Evolutionary conservation across 225 moss, liverwort and hornwort species (phyloP), one percentile per base, ranked within the genome.

Genomic region (Neckera pumila): DNA sequence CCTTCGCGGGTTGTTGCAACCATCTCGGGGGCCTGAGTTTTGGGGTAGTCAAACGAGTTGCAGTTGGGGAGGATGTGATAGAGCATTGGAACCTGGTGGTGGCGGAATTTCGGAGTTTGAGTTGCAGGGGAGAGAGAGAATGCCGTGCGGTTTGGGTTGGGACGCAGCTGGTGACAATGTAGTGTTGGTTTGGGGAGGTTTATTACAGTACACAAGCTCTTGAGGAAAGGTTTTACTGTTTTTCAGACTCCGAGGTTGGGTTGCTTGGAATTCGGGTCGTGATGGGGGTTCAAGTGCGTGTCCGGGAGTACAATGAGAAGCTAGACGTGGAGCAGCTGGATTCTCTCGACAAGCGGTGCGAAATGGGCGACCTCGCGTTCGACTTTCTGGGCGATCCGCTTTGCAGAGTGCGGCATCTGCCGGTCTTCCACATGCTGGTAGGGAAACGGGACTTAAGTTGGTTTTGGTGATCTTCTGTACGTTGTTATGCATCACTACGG

Each of bases 341-440:
- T 25, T 95, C 89, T 22, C 92, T 97, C 17, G 98, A 98, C 90
- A 85, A 90, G 14, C 91, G 89, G 64, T 97, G 97, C 71, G 97
- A 98, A 86, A 93, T 95, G 82, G 96, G 96, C 30, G 88, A 93
- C 43, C 93, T 98, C 26, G 87, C 95, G 33, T 93, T 95, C 85
- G 97, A 98, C 88, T 87, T 95, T 40, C 92, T 96, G 40, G 98
- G 98, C 62, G 98, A 98, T 94, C 98, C 98, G 12, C 94, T 98
- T 20, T 96, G 95, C 70, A 93, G 97, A 65, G 97, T 98, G 81
- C 95, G 97, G 30, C 95, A 98, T 90, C 95, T 95, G 63, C 95
- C 95, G 17, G 70, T 84, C 16, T 96, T 92, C 59, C 90, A 93
- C 85, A 98, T 98, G 98, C 94, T 98, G 98, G 98, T 98, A 90